Percentiles rank a stretch among this genome's conserved stretches.
These are phyloP conservation scores for Phascolomyces articulosus DNA, from an alignment of 371 early-diverging fungal genomes.

Conservation along the genomic window DNA sequence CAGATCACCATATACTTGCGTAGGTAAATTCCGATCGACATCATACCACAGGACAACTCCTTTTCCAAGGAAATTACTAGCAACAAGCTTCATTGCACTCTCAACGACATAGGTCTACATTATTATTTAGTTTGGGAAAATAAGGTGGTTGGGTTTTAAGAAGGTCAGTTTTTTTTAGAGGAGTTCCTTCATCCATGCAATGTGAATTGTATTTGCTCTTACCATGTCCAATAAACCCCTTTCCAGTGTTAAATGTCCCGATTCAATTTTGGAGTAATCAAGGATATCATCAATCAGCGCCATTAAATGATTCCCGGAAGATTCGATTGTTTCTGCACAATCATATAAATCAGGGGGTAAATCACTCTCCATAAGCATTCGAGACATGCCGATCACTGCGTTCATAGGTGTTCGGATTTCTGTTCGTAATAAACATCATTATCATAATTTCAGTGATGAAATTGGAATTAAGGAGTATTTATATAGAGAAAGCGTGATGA, in stretches of 20 bases:
- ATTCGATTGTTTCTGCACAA: conserved; percentile 49
- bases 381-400: conserved; percentile 52
- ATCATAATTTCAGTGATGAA: no score
- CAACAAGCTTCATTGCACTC: conserved; percentile 42
- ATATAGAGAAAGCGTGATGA: background rate
- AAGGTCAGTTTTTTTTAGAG: no score
- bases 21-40: conserved; percentile 27
- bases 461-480: no score
- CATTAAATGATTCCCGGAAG: conserved; percentile 48
- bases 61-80: conserved; percentile 29
- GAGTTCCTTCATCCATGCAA: no score
- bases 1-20: conserved; percentile 48
- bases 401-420: conserved; percentile 53
- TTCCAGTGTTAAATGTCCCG: conserved; percentile 52
- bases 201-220: background rate
- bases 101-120: conserved; percentile 39
- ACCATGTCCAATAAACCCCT: conserved; percentile 36
- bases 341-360: conserved; percentile 44
- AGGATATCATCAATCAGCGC: conserved; percentile 60
- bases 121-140: background rate
- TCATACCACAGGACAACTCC: conserved; percentile 24
- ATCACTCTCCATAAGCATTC: conserved; percentile 46
- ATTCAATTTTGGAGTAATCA: conserved; percentile 62
- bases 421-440: no score
- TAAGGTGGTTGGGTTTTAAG: no score